phyloP scores from a whole-genome alignment of 805 yeast genomes.

The Alloascoidea hylecoeti region DNA sequence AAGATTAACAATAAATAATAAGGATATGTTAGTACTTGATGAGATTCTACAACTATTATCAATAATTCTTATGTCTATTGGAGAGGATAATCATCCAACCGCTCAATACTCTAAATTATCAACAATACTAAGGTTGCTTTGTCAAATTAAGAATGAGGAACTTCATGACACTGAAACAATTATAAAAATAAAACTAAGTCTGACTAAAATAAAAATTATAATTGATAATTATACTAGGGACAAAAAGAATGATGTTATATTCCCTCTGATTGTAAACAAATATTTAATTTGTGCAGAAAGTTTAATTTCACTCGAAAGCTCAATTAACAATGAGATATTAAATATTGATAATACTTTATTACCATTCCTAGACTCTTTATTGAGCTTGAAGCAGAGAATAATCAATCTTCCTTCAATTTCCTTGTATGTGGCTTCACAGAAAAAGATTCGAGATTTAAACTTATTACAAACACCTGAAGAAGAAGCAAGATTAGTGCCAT shows the following conservation, averaged over 20 bases:
- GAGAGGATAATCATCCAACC: slow-evolving; percentile 80
- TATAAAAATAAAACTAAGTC: slow-evolving; percentile 58
- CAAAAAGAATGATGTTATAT: slow-evolving; percentile 21
- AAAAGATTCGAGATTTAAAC: too few species aligned
- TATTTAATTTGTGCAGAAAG: slow-evolving; percentile 46
- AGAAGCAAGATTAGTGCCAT: too few species aligned
- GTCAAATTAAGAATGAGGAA: slow-evolving; percentile 67
- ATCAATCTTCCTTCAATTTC: slow-evolving; percentile 35
- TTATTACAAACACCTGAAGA: too few species aligned
- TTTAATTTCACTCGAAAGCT: slow-evolving; percentile 40
- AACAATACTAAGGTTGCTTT: slow-evolving; percentile 73
- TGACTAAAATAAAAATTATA: slow-evolving; percentile 55
- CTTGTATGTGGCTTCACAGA: too few species aligned
- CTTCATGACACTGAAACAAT: slow-evolving; percentile 79
- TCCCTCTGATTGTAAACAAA: slow-evolving; percentile 48
- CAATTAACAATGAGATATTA: too few species aligned
- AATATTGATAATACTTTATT: slow-evolving; percentile 36
- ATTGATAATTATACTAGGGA: slow-evolving; percentile 25
- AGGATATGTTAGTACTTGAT: slow-evolving; percentile 68
- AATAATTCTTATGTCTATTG: slow-evolving; percentile 82
- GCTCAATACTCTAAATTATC: slow-evolving; percentile 85
- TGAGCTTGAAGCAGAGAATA: slow-evolving; percentile 47
- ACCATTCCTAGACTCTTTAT: slow-evolving; percentile 41
- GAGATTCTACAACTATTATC: slow-evolving; percentile 84
- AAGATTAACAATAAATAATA: too few species aligned